Conservation (phyloP, 2,329 filamentous ascomycete genomes). For the Phaeoacremonium minimum region DNA sequence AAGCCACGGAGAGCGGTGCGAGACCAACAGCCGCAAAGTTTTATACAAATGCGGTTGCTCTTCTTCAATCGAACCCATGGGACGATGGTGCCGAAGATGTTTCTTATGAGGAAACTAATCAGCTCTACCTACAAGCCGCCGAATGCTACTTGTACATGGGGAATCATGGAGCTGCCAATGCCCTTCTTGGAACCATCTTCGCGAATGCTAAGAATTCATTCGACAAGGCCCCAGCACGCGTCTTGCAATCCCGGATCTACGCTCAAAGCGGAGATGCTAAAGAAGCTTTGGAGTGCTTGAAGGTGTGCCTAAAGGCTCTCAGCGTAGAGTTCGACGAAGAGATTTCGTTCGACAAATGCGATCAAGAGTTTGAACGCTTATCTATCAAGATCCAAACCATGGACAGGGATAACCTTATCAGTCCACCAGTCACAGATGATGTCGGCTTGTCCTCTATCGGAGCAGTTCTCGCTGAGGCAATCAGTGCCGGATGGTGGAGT, state of each 20-base stretch:
- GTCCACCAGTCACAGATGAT: slow-evolving; percentile 38
- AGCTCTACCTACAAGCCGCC: slow-evolving; percentile 72
- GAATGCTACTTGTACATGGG: slow-evolving; percentile 81
- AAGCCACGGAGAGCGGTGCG: slow-evolving; percentile 77
- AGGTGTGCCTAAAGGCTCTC: slow-evolving; percentile 66
- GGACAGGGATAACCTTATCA: slow-evolving; percentile 43
- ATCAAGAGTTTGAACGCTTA: slow-evolving; percentile 65
- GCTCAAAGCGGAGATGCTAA: slow-evolving; percentile 68
- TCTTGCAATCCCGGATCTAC: slow-evolving; percentile 76
- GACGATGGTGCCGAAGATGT: slow-evolving; percentile 64
- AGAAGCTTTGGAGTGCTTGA: slow-evolving; percentile 65
- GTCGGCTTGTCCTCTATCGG: slow-evolving; percentile 58
- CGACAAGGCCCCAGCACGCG: slow-evolving; percentile 80
- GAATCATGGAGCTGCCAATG: slow-evolving; percentile 62
- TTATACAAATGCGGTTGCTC: slow-evolving; percentile 68
- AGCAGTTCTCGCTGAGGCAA: slow-evolving; percentile 65
- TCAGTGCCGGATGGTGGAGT: slow-evolving; percentile 70
- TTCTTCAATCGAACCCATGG: slow-evolving; percentile 83
- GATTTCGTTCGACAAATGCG: slow-evolving; percentile 72
- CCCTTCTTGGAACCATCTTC: slow-evolving; percentile 68
- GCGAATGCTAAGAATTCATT: slow-evolving; percentile 64
- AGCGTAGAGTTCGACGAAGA: slow-evolving; percentile 62
- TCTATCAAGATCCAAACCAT: slow-evolving; percentile 55
- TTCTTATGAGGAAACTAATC: slow-evolving; percentile 81
- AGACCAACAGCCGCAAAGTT: slow-evolving; percentile 78